These are phyloP conservation scores for Solanum infundibuliforme DNA, from an alignment of 257 asterid species.

Conservation along the genomic window DNA sequence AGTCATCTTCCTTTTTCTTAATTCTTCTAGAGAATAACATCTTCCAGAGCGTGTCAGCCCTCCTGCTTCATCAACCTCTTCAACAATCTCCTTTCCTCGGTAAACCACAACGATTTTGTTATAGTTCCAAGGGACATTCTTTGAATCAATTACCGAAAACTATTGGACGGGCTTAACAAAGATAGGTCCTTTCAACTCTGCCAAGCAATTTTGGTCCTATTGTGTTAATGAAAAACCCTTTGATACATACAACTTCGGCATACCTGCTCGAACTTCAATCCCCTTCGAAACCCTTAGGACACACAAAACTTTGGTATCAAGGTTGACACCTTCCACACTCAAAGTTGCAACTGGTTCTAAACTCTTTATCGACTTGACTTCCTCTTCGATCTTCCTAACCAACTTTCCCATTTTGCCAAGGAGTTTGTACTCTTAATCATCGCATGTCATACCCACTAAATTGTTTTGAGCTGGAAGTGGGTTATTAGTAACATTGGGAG, in stretches of 20 bases:
- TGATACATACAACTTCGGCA: neutral
- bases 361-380: too few relatives aligned
- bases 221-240: neutral
- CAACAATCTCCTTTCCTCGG: neutral
- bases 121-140: neutral
- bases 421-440: neutral
- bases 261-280: rapidly evolving
- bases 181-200: neutral
- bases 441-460: neutral
- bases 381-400: neutral
- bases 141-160: rapidly evolving
- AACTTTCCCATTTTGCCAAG: neutral
- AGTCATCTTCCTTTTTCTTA: neutral
- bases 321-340: neutral
- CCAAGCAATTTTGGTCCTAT: neutral
- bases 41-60: neutral
- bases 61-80: neutral
- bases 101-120: neutral
- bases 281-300: rapidly evolving
- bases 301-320: neutral
- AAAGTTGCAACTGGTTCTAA: too few relatives aligned
- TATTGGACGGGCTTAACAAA: neutral
- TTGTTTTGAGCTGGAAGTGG: neutral
- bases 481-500: neutral
- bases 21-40: neutral